phyloP scores from a whole-genome alignment of 305 asterid species.

The Plantago rigida region DNA sequence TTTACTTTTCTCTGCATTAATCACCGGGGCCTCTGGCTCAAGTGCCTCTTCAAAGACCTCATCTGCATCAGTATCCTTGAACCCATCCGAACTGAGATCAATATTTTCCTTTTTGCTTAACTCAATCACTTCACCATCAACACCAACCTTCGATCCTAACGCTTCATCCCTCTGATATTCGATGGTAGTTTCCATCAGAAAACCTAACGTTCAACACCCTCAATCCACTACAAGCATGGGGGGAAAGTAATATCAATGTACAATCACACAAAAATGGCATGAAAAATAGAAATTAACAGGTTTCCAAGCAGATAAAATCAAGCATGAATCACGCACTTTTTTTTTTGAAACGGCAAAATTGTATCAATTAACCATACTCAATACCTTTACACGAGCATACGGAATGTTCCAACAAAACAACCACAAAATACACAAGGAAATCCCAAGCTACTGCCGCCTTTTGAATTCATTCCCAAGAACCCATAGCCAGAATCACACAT shows the following conservation, averaged over 20 bases:
- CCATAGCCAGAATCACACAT: too few species aligned
- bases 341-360: too few species aligned
- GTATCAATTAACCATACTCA: too few species aligned
- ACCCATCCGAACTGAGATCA: conserved; percentile 30
- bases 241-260: too few species aligned
- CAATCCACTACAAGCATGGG: conserved; percentile 26
- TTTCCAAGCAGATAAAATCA: not conserved
- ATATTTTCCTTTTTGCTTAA: conserved; percentile 28
- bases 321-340: too few species aligned
- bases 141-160: conserved; percentile 35
- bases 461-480: too few species aligned
- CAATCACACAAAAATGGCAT: not conserved
- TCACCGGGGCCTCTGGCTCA: conserved; percentile 31
- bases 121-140: conserved; percentile 27
- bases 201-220: conserved; percentile 15
- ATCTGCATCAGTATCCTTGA: conserved; percentile 37
- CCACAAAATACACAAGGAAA: too few species aligned
- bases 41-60: conserved; percentile 48
- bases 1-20: conserved; percentile 22
- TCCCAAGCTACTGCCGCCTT: too few species aligned
- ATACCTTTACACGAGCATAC: too few species aligned
- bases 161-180: conserved; percentile 35
- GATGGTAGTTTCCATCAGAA: conserved; percentile 59
- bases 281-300: conserved; percentile 9
- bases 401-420: too few species aligned